Conservation (phyloP, 176 grass and related monocot genomes). For the Oryza brachyantha region DNA sequence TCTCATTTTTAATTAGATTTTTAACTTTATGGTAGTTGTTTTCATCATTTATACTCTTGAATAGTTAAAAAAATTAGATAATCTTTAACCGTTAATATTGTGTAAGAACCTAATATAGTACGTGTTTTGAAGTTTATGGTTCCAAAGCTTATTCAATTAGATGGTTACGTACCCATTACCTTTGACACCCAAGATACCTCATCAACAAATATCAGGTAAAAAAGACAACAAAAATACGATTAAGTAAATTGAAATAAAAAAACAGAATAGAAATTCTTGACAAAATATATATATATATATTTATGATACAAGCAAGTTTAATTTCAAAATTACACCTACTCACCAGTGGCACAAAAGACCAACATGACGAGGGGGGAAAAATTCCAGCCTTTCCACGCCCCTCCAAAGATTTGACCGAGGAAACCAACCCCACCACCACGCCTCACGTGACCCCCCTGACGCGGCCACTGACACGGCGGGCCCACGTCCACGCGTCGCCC, state of each 20-base stretch:
- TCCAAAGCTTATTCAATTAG: neutral
- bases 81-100: no score
- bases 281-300: neutral
- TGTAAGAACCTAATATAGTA: no score
- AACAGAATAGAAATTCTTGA: neutral
- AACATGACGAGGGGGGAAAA: neutral
- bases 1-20: no score
- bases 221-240: neutral
- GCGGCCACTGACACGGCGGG: conserved; percentile 3
- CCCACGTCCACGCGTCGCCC: neutral
- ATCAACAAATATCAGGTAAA: no score
- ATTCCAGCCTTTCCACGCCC: neutral
- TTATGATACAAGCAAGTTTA: neutral
- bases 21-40: no score
- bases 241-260: neutral
- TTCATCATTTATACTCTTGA: no score
- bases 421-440: neutral
- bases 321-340: conserved; percentile 8
- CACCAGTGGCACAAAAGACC: no score
- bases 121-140: no score
- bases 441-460: conserved; percentile 12
- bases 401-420: conserved; percentile 22
- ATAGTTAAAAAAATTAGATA: no score
- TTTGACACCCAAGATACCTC: conserved; percentile 7
- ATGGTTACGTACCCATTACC: neutral